Conservation (phyloP, 2,329 filamentous ascomycete genomes). For the Beauveria rudraprayagi region DNA sequence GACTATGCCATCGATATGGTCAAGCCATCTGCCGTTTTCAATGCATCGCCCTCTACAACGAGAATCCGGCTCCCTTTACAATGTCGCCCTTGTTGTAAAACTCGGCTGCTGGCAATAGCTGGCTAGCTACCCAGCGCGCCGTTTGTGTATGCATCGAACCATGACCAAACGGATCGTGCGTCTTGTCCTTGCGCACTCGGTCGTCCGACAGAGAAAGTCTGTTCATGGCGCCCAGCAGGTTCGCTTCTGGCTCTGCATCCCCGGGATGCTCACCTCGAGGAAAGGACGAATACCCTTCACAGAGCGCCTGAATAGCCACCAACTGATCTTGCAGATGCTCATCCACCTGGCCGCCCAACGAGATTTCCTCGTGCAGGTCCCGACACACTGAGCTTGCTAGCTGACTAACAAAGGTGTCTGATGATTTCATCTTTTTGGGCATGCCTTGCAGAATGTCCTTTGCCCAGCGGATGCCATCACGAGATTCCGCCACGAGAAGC, state of each 20-base stretch:
- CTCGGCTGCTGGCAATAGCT: slow-evolving; percentile 39
- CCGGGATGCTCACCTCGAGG: slow-evolving; percentile 21
- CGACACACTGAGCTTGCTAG: slow-evolving; percentile 38
- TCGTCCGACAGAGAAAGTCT: slow-evolving; percentile 21
- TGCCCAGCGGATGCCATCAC: slow-evolving; percentile 37
- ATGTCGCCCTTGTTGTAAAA: slow-evolving; percentile 45
- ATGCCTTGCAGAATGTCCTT: slow-evolving; percentile 35
- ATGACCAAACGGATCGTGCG: slow-evolving; percentile 44
- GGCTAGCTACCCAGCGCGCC: slow-evolving; percentile 50
- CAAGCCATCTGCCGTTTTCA: too few species aligned
- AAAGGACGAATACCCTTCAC: slow-evolving; percentile 43
- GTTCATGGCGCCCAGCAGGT: slow-evolving; percentile 21
- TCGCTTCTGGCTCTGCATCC: slow-evolving; percentile 12
- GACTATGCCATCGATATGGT: too few species aligned
- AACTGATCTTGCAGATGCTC: slow-evolving; percentile 54
- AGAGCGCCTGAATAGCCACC: slow-evolving; percentile 51
- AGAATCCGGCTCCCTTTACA: slow-evolving; percentile 38
- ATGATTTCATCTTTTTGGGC: slow-evolving; percentile 31
- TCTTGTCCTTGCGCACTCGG: slow-evolving; percentile 34
- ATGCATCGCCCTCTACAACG: not conserved
- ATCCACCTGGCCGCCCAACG: slow-evolving; percentile 41
- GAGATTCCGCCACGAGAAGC: slow-evolving; percentile 47
- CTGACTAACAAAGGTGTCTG: slow-evolving; percentile 26
- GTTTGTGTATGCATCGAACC: slow-evolving; percentile 50
- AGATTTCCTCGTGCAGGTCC: slow-evolving; percentile 38